Evolutionary conservation across 1,284 basidiomycete genomes (phyloP), one percentile per base, ranked within the genome.

Genomic region (Cryptococcus sp.): DNA sequence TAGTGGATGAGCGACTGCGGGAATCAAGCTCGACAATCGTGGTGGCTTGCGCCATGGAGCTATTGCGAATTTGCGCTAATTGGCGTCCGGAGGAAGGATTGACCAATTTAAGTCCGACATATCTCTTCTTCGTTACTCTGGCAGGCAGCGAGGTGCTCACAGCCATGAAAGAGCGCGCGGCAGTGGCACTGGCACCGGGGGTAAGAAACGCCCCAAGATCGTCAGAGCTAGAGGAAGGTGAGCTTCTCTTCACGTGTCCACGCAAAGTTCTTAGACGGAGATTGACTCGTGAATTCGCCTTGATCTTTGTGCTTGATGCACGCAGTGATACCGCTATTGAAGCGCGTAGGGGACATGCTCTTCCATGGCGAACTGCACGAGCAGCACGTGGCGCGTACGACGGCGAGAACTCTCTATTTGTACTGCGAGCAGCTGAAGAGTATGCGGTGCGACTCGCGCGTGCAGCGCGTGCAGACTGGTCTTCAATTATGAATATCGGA

Each of bases 51-150:
- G 70, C 72, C 3, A 50, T 72, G 7, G 62, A 61, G 29, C 62
- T 74, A 46, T 52, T 75, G 26, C 57, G 67, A 17, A 63, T 61
- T 25, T 72, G 70, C 53, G 41, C 54, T 5, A 44, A 52, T 10
- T 75, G 73, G 73, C 52, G 49, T 13, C 55, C 54, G 46, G 29
- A 45, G 15, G 59, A 57, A 25, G 63, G 63, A 34, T 45, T 75
- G 16, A 55, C 60, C 6, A 65, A 68, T 50, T 57, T 75, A 11
- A 67, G 68, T 3, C 67, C 68, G 22, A 65, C 65, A 16, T 72
- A 72, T 43, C 58, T 70, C 41, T 52, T 51, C 41, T 54, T 59
- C 23, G 55, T 62, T 15, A 55, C 57, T 15, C n/a, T 67, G 19
- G 50, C 50, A 20, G 63, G 52, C 22, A 53, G 48, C 19, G 59